A percentile compares a stretch with the other conserved stretches of the same genome.
phyloP scores from a whole-genome alignment of 257 asterid genomes.

The Salvia splendens region DNA sequence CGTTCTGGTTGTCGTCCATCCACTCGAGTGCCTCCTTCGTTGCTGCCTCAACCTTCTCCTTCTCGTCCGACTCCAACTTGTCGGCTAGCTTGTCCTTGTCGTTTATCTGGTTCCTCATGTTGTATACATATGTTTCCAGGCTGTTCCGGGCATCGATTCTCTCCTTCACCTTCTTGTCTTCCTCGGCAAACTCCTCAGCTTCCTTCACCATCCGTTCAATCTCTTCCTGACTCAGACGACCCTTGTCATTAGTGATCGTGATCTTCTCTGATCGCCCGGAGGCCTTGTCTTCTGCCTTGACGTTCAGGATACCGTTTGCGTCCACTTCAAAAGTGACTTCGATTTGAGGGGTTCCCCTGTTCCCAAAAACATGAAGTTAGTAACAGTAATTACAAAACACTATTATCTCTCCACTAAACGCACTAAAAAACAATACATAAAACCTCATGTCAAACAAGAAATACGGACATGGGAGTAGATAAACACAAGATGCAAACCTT shows the following conservation, averaged over 20 bases:
- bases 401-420: no score
- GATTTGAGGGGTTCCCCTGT: constrained; percentile 96
- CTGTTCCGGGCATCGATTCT: constrained; percentile 78
- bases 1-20: constrained; percentile 86
- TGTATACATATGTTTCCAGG: constrained; percentile 85
- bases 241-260: constrained; percentile 95
- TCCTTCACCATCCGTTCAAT: constrained; percentile 89
- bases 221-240: constrained; percentile 94
- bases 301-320: constrained; percentile 87
- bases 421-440: no score
- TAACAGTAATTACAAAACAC: neutral
- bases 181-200: constrained; percentile 95
- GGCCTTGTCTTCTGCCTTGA: constrained; percentile 96
- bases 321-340: constrained; percentile 96
- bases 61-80: constrained; percentile 81
- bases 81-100: constrained; percentile 95
- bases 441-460: no score
- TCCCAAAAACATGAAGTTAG: constrained; percentile 9
- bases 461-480: neutral
- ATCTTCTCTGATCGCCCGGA: constrained; percentile 86
- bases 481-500: constrained; percentile 45
- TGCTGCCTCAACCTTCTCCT: constrained; percentile 94
- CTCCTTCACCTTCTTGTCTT: constrained; percentile 92
- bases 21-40: constrained; percentile 91
- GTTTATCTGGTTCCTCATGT: constrained; percentile 92